A percentile compares a stretch with the other conserved stretches of the same genome.
Evolutionary conservation across 768 basidiomycete genomes (phyloP).

Genomic region (Suillus subaureus): DNA sequence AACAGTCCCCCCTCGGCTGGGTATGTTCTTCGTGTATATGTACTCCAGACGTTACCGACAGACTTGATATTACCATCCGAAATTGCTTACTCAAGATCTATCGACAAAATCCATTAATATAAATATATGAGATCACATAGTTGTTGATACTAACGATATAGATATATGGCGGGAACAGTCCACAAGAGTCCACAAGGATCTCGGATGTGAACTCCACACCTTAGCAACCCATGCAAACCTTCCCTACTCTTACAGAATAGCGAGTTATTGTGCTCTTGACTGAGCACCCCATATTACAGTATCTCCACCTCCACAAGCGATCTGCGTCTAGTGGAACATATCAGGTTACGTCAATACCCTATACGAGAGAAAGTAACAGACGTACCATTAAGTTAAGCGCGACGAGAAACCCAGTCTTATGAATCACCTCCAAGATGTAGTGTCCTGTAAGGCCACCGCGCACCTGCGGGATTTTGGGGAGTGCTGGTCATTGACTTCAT

Average conservation of each 20-base stretch:
- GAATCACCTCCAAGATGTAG: conserved; percentile 91
- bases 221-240: not conserved
- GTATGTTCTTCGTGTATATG: not conserved
- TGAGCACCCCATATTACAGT: conserved; percentile 92
- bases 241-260: not conserved
- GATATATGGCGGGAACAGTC: not conserved
- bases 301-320: conserved; percentile 73
- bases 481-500: conserved; percentile 9
- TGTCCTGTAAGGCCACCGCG: conserved; percentile 95
- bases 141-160: not conserved
- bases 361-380: not conserved
- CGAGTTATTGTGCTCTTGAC: conserved; percentile 10
- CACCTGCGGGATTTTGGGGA: conserved; percentile 46
- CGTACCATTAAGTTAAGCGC: conserved; percentile 91
- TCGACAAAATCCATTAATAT: not conserved
- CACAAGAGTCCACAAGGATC: not conserved
- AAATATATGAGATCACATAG: too few relatives aligned
- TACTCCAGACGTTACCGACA: not conserved
- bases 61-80: not conserved
- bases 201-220: not conserved
- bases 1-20: not conserved
- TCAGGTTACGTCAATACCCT: not conserved
- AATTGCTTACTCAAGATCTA: not conserved
- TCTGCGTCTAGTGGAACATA: conserved; percentile 29
- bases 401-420: conserved; percentile 90